phyloP scores from a whole-genome alignment of 331 rosid genomes.

The Quercus lobata region DNA sequence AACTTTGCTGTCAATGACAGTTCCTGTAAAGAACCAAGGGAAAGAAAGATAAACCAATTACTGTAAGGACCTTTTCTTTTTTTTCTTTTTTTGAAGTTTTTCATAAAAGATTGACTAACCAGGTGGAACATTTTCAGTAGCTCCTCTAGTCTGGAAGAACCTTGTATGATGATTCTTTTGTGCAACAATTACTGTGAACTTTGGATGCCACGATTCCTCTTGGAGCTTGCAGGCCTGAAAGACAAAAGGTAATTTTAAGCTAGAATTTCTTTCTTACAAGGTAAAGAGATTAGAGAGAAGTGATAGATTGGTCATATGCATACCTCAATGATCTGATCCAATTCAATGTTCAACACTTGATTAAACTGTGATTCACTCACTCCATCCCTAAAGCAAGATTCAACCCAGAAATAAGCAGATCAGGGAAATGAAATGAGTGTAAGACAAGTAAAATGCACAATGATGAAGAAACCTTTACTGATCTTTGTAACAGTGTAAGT shows the following conservation, averaged over 20 bases:
- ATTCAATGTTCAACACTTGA: constrained; percentile 33
- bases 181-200: constrained; percentile 34
- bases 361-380: constrained; percentile 45
- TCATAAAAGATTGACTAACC: constrained; percentile 15
- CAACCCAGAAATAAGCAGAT: neutral
- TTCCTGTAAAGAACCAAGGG: constrained; percentile 21
- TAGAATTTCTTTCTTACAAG: neutral
- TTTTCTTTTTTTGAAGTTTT: neutral
- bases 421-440: neutral
- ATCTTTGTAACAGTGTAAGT: too few relatives aligned
- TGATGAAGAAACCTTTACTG: neutral
- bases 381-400: constrained; percentile 29
- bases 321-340: constrained; percentile 33
- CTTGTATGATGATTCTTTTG: constrained; percentile 34
- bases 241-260: neutral
- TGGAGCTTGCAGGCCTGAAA: constrained; percentile 30
- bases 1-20: constrained; percentile 25
- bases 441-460: neutral
- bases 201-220: constrained; percentile 30
- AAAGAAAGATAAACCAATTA: neutral
- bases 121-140: constrained; percentile 30
- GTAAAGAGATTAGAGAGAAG: neutral
- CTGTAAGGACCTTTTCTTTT: neutral
- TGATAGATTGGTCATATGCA: neutral
- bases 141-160: constrained; percentile 22